Percentiles rank a stretch among this genome's conserved stretches.
phyloP scores from a whole-genome alignment of 2,329 filamentous ascomycete genomes.

The Penicillium verrucosum region DNA sequence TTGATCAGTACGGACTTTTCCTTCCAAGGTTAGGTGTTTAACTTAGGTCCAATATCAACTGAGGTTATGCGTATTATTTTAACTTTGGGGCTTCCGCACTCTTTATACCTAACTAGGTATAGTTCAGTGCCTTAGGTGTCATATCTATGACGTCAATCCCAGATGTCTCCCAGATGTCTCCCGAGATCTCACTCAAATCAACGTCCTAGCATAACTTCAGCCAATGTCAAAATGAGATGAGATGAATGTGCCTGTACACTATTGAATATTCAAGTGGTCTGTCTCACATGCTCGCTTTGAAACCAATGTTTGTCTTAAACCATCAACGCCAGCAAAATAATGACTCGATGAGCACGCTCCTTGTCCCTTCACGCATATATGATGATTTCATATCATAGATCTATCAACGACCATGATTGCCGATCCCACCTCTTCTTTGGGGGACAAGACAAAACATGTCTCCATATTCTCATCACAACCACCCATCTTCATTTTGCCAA shows the following conservation, averaged over 20 bases:
- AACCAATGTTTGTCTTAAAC: not conserved
- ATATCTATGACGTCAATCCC: not conserved
- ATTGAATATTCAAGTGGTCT: not conserved
- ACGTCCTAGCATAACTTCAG: not conserved
- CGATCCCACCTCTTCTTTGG: not conserved
- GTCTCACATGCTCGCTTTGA: not conserved
- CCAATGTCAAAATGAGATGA: not conserved
- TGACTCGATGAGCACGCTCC: not conserved
- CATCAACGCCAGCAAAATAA: not conserved
- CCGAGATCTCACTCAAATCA: not conserved
- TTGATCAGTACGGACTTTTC: too few species aligned
- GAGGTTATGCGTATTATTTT: too few species aligned
- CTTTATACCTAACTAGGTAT: too few species aligned
- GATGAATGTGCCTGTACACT: not conserved
- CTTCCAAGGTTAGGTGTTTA: too few species aligned
- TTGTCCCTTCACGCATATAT: not conserved
- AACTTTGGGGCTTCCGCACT: too few species aligned
- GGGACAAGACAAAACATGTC: not conserved
- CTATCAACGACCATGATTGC: not conserved
- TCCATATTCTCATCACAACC: constrained; percentile 48
- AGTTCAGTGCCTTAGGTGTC: not conserved
- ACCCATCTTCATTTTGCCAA: constrained; percentile 68
- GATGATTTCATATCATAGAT: not conserved
- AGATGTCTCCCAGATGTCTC: not conserved
- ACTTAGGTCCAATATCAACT: too few species aligned